Evolutionary conservation across 306 rosid species (phyloP).

Genomic region (Hippophae gyantsensis): DNA sequence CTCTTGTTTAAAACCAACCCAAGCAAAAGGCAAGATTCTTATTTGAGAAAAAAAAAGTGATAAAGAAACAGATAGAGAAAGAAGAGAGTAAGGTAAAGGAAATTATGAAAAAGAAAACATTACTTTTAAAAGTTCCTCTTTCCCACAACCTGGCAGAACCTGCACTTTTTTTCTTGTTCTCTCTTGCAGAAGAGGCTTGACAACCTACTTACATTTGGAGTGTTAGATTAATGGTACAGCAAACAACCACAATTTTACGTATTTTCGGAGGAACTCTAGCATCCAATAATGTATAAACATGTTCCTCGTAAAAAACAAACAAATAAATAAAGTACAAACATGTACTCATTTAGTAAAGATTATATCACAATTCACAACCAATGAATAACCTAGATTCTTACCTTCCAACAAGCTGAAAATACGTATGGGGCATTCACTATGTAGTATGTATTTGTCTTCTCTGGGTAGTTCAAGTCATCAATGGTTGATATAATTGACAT

Average conservation of each 20-base stretch:
- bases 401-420: constrained; percentile 98
- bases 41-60: too few relatives aligned
- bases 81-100: neutral
- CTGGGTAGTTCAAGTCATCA: constrained; percentile 96
- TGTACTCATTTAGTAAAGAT: too few relatives aligned
- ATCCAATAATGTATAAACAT: too few relatives aligned
- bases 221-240: constrained; percentile 8
- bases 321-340: too few relatives aligned
- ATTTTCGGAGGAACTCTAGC: neutral
- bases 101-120: neutral
- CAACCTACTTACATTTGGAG: constrained; percentile 46
- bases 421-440: constrained; percentile 77
- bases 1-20: too few relatives aligned
- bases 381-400: constrained; percentile 17
- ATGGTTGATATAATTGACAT: constrained; percentile 69
- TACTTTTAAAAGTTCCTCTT: constrained; percentile 88
- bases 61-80: neutral
- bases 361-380: constrained; percentile 12
- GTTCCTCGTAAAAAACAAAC: too few relatives aligned
- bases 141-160: constrained; percentile 73
- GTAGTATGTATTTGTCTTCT: constrained; percentile 81
- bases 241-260: neutral
- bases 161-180: constrained; percentile 83
- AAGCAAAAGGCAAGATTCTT: too few relatives aligned
- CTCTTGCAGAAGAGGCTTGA: constrained; percentile 95